Evolutionary conservation across 345 rosid species (phyloP), one percentile per base, ranked within the genome.

Genomic region (Trapa bicornis): DNA sequence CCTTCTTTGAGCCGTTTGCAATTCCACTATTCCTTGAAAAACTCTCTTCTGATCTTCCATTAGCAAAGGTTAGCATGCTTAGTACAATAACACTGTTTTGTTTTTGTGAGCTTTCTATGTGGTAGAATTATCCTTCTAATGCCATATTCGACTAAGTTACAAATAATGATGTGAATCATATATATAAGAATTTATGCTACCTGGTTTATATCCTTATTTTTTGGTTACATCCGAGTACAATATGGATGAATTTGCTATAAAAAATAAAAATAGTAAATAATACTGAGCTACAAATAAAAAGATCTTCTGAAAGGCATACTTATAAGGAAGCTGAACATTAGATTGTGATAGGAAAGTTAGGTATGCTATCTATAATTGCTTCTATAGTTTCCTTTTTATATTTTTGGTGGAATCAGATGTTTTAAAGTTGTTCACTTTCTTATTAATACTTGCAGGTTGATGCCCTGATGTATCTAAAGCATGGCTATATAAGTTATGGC

Each of bases 1-100:
- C 97, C 37, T 81, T 88, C 48, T 89, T 87, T 80, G 99, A 89
- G 79, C 95, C 99, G 61, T 94, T 79, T 80, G 87, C 81, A 72
- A 72, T 91, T 72, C 97, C 92, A 1, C 79, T 94, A 77, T 87
- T 94, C 71, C 89, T 94, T 66, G 97, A 89, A 77, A 94, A 94
- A 72, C 95, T 94, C 72, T 87, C 96, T 64, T 91, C 99, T 69
- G 80, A 96, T 65, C 76, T 94, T 78, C 84, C 83, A 58, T 77
- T 80, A 22, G 97, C 99, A 66, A 94, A 88, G 97, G 99, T 87
- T 56, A 52, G 88, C 67, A 57, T 65, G 62, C 16, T 65, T n/a
- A 41, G 43, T 42, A 32, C 12, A 33, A 37, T 50, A 16, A 58
- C 36, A 62, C 0, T 1, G 22, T 35, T 37, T 37, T 65, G 8